Evolutionary conservation across 2,329 filamentous ascomycete genomes (phyloP), one percentile per base, ranked within the genome.

Genomic region (Pyricularia pennisetigena): DNA sequence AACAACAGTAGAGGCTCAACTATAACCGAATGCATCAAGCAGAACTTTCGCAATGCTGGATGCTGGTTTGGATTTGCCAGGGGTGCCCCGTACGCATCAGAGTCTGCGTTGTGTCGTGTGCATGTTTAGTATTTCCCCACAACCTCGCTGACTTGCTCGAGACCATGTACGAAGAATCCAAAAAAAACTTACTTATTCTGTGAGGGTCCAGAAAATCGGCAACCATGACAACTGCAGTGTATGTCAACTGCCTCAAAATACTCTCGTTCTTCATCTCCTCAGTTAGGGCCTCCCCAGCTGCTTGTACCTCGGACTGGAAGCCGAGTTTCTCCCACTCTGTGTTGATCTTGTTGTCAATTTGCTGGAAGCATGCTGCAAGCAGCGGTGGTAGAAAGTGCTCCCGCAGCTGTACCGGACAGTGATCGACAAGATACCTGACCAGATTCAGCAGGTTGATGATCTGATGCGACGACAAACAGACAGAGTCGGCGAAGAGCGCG

Each of bases 201-300:
- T 84, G 83, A 16, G 93, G 91, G 76, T 97, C 94, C 26, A 99
- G 83, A 73, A 98, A 88, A 72, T 93, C 91, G 8, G 93, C 92
- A 71, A 97, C 90, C 85, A 98, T 93, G 73, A 95, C 89, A 32
- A 97, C 93, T 1, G 94, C 92, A 3, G 93, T 93, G 78, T 96
- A 95, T 0, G 94, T 97, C 66, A 98, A 85, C 76, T 97, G 93
- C 24, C 95, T 88, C 64, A 99, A 81, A 32, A 99, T 96, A 75
- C 94, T 98, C 77, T 99, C 95, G 7, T 92, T 90, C 79, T 97
- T 97, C 95, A 99, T 99, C 80, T 99, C 95, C 72, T 97, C 93
- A 1, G 91, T 92, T 67, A 99, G 81, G 69, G 92, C 91, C 68
- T 94, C 92, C 24, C 89, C 89, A 3, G 89, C 89, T 1, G 89